phyloP scores from a whole-genome alignment of 441 rosid species.

The Jatropha podagrica region DNA sequence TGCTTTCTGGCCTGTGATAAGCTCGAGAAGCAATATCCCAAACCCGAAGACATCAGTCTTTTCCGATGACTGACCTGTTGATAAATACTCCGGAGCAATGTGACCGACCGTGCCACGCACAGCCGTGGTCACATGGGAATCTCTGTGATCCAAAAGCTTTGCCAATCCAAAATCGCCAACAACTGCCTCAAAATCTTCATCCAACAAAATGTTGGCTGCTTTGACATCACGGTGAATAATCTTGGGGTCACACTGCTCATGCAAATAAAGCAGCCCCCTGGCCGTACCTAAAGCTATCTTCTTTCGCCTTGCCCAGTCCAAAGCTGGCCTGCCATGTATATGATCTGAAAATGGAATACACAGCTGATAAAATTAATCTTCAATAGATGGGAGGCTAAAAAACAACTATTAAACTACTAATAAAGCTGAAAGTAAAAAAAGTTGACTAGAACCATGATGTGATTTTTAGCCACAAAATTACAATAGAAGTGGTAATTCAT shows the following conservation, averaged over 20 bases:
- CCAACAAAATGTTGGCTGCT: slow-evolving; percentile 93
- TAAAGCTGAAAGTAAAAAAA: background rate
- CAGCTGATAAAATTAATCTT: background rate
- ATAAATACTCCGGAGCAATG: slow-evolving; percentile 94
- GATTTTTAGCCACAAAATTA: background rate
- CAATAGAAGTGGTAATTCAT: background rate
- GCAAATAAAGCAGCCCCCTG: slow-evolving; percentile 81
- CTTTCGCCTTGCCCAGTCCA: slow-evolving; percentile 86
- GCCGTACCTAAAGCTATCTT: slow-evolving; percentile 90
- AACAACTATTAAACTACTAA: background rate
- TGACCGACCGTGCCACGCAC: slow-evolving; percentile 97
- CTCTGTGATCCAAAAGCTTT: slow-evolving; percentile 92
- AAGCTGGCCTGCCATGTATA: slow-evolving; percentile 62
- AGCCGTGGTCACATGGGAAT: slow-evolving; percentile 90
- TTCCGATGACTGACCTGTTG: slow-evolving; percentile 93
- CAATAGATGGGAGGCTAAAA: background rate
- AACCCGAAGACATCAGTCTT: slow-evolving; percentile 95
- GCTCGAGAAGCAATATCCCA: slow-evolving; percentile 94
- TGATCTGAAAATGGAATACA: slow-evolving; percentile 44
- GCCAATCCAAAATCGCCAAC: slow-evolving; percentile 99
- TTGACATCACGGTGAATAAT: slow-evolving; percentile 94
- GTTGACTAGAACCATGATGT: background rate
- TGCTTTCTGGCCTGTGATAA: slow-evolving; percentile 89
- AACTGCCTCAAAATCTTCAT: slow-evolving; percentile 90
- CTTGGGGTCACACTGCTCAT: slow-evolving; percentile 96